Conservation (phyloP, 148 eudicot species). For the Chenopodium formosanum region DNA sequence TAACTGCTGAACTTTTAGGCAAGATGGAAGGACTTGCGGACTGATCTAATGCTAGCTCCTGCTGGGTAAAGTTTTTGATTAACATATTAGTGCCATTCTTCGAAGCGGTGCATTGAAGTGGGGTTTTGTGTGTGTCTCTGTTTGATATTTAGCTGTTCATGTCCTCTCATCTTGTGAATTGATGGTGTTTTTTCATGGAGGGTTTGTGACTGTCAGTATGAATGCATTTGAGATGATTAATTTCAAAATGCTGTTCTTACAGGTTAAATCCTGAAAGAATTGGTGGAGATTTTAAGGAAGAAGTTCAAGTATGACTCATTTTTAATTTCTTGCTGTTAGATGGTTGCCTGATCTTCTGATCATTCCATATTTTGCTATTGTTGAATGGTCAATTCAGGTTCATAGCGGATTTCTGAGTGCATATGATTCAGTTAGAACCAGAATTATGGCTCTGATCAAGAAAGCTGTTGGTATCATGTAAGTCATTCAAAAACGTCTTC, state of each 20-base stretch:
- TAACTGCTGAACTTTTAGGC: slow-evolving; percentile 50
- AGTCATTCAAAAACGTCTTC: slow-evolving; percentile 21
- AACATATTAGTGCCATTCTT: not conserved
- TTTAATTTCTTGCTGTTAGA: slow-evolving; percentile 5
- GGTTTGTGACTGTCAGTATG: not conserved
- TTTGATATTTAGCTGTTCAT: not conserved
- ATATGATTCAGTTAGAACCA: slow-evolving; percentile 90
- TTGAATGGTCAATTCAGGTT: slow-evolving; percentile 49
- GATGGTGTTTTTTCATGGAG: not conserved
- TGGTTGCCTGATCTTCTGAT: slow-evolving; percentile 1
- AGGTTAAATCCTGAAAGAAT: slow-evolving; percentile 96
- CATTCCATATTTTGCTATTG: slow-evolving; percentile 5
- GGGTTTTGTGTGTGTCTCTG: not conserved
- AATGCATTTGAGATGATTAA: not conserved
- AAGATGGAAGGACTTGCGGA: slow-evolving; percentile 90
- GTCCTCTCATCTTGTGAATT: slow-evolving; percentile 5
- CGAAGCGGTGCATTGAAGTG: not conserved
- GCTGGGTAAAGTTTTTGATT: slow-evolving; percentile 60
- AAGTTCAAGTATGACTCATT: slow-evolving; percentile 68
- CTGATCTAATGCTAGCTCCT: slow-evolving; percentile 92
- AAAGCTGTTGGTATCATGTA: slow-evolving; percentile 67
- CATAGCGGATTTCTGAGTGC: slow-evolving; percentile 93
- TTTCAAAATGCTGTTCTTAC: slow-evolving; percentile 17
- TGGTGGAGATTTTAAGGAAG: slow-evolving; percentile 92
- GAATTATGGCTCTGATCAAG: slow-evolving; percentile 70